phyloP scores from a whole-genome alignment of 2,329 filamentous ascomycete genomes.

The Talaromyces funiculosus region DNA sequence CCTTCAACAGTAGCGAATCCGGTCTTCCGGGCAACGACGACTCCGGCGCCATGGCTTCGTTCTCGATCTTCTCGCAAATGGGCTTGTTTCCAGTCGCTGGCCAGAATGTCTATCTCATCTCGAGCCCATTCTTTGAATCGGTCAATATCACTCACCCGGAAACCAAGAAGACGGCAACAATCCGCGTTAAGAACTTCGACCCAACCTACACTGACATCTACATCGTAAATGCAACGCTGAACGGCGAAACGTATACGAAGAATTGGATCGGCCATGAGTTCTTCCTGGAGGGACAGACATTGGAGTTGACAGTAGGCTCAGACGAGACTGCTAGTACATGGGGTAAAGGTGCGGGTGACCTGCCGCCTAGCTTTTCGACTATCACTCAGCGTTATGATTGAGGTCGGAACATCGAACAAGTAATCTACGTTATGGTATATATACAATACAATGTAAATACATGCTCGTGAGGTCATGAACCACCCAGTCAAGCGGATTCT shows the following conservation, averaged over 20 bases:
- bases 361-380: constrained; percentile 52
- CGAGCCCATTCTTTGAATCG: constrained; percentile 57
- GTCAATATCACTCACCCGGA: constrained; percentile 53
- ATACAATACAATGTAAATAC: not conserved
- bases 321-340: constrained; percentile 58
- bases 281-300: constrained; percentile 57
- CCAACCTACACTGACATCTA: constrained; percentile 52
- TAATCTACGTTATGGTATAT: too few relatives aligned
- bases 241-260: constrained; percentile 55
- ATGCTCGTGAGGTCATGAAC: not conserved
- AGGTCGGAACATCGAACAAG: too few relatives aligned
- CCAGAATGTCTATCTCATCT: constrained; percentile 64
- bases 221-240: constrained; percentile 58
- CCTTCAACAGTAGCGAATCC: constrained; percentile 51
- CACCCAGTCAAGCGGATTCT: too few relatives aligned
- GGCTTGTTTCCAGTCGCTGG: constrained; percentile 63
- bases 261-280: constrained; percentile 66
- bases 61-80: constrained; percentile 60
- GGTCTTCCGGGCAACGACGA: constrained; percentile 66
- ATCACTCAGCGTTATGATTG: not conserved
- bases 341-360: constrained; percentile 55
- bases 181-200: constrained; percentile 58
- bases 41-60: constrained; percentile 62
- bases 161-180: constrained; percentile 54
- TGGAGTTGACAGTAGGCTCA: constrained; percentile 58